phyloP scores from a whole-genome alignment of 352 stramenopile genomes.

The Globisporangium canariense region DNA sequence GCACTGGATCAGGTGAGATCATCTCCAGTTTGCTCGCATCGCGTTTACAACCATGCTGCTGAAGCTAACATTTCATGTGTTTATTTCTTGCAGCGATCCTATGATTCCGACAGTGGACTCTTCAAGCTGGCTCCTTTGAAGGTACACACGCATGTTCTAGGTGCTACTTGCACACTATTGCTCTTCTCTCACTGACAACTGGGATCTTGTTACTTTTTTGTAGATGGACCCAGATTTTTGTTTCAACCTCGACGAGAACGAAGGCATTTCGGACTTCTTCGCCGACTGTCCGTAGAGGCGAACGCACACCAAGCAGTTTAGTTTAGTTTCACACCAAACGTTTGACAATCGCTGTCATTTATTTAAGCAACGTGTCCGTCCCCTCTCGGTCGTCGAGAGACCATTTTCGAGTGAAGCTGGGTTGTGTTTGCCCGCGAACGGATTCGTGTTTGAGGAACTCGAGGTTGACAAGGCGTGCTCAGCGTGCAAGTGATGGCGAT shows the following conservation, averaged over 20 bases:
- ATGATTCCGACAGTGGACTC: conserved; percentile 77
- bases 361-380: conserved; percentile 23
- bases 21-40: neutral
- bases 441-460: neutral
- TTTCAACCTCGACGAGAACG: conserved; percentile 85
- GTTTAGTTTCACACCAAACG: conserved; percentile 12
- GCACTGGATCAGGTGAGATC: conserved; percentile 54
- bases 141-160: conserved; percentile 24
- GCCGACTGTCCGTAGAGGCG: conserved; percentile 57
- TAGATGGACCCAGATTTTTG: conserved; percentile 86
- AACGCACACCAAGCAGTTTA: conserved; percentile 11
- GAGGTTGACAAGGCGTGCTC: neutral
- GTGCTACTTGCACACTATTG: neutral
- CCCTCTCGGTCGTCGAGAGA: neutral
- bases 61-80: neutral
- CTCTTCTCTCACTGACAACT: neutral
- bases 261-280: conserved; percentile 89
- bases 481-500: conserved; percentile 15
- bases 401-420: conserved; percentile 1
- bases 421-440: neutral
- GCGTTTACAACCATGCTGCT: neutral
- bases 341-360: conserved; percentile 19
- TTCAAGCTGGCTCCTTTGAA: conserved; percentile 87
- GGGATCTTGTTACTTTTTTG: neutral
- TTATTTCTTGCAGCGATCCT: conserved; percentile 48